Conservation (phyloP, 345 rosid genomes). For the Arabidopsis arenosa region DNA sequence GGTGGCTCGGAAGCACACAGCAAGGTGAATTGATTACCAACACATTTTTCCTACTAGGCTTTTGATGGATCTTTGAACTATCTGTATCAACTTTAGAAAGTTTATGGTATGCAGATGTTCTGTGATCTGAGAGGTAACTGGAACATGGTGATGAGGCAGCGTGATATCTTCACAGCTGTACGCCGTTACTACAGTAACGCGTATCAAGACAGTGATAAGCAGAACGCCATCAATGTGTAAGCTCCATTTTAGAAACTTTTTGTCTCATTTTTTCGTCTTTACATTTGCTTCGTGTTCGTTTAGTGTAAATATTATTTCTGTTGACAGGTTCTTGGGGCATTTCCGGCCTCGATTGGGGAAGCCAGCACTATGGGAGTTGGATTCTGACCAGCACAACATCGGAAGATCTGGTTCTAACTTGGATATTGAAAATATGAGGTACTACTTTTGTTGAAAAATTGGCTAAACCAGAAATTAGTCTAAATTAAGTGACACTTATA, state of each 20-base stretch:
- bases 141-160: constrained; percentile 40
- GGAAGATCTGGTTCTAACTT: constrained; percentile 44
- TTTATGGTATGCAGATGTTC: constrained; percentile 40
- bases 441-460: constrained; percentile 13
- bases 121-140: constrained; percentile 40
- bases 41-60: background rate
- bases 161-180: constrained; percentile 36
- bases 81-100: constrained; percentile 17
- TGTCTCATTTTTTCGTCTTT: background rate
- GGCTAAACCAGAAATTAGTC: background rate
- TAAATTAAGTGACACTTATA: constrained; percentile 1
- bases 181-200: constrained; percentile 43
- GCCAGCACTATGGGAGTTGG: constrained; percentile 44
- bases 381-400: constrained; percentile 39
- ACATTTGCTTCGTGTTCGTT: background rate
- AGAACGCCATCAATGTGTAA: constrained; percentile 47
- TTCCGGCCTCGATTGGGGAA: constrained; percentile 41
- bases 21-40: constrained; percentile 58
- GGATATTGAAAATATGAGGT: constrained; percentile 40
- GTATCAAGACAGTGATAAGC: constrained; percentile 38
- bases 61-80: constrained; percentile 9
- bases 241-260: background rate
- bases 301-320: constrained; percentile 14
- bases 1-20: constrained; percentile 97
- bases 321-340: constrained; percentile 45